Evolutionary conservation across 352 stramenopile genomes (phyloP), one percentile per base, ranked within the genome.

Genomic region (Globisporangium okanoganense): DNA sequence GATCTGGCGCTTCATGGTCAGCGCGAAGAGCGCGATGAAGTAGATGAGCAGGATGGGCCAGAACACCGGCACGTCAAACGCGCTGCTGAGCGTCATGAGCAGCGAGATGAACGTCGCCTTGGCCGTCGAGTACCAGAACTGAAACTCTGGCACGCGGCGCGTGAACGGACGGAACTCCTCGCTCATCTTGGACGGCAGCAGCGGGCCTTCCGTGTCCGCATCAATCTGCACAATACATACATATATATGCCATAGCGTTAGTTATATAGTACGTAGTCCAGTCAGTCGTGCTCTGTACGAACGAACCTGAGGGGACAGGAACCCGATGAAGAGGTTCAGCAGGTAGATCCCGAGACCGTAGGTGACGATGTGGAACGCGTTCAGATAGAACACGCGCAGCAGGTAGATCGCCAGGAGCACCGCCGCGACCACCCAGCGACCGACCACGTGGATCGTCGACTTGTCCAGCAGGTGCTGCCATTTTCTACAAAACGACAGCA

Each of bases 1-100:
- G 78, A 99, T 98, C 85, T 99, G 97, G 70, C 95, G 88, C 82
- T 99, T 99, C 97, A 99, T 99, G 20, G 97, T 99, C 68, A 99
- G 87, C 76, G 98, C 92, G 70, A 99, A 99, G 18, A 99, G 85
- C 55, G 98, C 86, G 69, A 98, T 95, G 75, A 99, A 99, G 85
- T 99, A 99, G 63, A 99, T 82, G 29, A 99, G 76, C 60, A 99
- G 71, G 69, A 99, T 99, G 20, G 97, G 97, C 97, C 97, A 99
- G 78, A 99, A 99, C 7, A 99, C 97, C 0, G 97, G 97, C 50
- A 99, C 80, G 83, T 99, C 96, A 74, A 99, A 99, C 35, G 98
- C 79, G 43, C 80, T 90, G 79, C 98, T 99, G 63, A 99, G 98
- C 29, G 97, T 99, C 95, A 99, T 98, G 24, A 97, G 35, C 65